Evolutionary conservation across 495 filamentous ascomycete genomes (phyloP).

Genomic region (Penicillium arizonense): DNA sequence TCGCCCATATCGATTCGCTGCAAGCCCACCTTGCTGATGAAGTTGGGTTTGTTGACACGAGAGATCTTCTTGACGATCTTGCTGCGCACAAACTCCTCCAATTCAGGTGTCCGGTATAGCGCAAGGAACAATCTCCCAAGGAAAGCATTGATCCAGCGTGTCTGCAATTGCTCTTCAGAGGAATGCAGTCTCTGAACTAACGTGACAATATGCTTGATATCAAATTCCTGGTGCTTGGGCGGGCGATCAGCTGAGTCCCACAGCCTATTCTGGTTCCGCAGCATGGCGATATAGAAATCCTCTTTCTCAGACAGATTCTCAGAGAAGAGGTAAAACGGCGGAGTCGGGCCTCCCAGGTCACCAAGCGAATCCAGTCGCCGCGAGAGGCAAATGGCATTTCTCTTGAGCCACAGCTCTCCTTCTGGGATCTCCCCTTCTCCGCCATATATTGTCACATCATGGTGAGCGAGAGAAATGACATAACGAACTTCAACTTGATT

Average conservation of each 20-base stretch:
- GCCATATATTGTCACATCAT: constrained; percentile 81
- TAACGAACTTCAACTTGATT: constrained; percentile 91
- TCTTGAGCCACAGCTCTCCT: constrained; percentile 91
- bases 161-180: constrained; percentile 87
- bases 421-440: constrained; percentile 81
- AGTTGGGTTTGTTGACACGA: constrained; percentile 85
- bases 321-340: constrained; percentile 91
- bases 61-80: constrained; percentile 98
- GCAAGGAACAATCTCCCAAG: constrained; percentile 84
- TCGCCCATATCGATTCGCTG: constrained; percentile 84
- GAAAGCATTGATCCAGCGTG: constrained; percentile 91
- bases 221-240: constrained; percentile 74
- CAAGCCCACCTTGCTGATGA: constrained; percentile 77
- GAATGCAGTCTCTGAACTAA: constrained; percentile 88
- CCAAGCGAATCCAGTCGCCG: constrained; percentile 64
- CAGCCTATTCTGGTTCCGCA: constrained; percentile 76
- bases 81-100: constrained; percentile 72
- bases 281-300: constrained; percentile 93
- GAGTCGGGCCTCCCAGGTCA: constrained; percentile 56
- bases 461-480: constrained; percentile 87
- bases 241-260: constrained; percentile 54
- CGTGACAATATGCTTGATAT: constrained; percentile 78
- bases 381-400: constrained; percentile 86
- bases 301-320: constrained; percentile 95
- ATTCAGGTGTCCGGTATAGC: constrained; percentile 76